Evolutionary conservation across 1,284 basidiomycete genomes (phyloP).

Genomic region (Trichosporon faecale): DNA sequence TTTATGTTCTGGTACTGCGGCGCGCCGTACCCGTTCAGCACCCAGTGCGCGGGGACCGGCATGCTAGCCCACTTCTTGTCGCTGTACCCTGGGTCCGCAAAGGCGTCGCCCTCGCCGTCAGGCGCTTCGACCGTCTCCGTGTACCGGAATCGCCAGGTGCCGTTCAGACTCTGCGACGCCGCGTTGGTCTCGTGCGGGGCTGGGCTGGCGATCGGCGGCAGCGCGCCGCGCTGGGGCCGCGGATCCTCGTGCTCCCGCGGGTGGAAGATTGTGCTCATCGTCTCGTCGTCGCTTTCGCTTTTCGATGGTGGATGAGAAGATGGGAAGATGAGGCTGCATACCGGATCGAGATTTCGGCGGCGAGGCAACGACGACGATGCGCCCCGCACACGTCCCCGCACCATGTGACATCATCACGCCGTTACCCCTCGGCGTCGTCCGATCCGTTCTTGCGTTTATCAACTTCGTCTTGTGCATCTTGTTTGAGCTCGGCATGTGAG

Average conservation of each 20-base stretch:
- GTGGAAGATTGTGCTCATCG: slow-evolving; percentile 10
- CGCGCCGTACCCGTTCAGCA: slow-evolving; percentile 20
- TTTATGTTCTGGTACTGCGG: slow-evolving; percentile 24
- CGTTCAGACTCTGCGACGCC: slow-evolving; percentile 21
- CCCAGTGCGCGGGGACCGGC: slow-evolving; percentile 22
- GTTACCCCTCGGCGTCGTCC: not conserved
- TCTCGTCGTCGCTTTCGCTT: too few relatives aligned
- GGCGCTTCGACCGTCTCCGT: slow-evolving; percentile 12
- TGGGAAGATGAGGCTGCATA: not conserved
- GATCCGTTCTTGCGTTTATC: not conserved
- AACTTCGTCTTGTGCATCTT: not conserved
- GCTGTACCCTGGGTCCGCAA: not conserved
- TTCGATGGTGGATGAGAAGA: slow-evolving; percentile 1
- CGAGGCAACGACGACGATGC: not conserved
- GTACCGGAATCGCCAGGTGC: slow-evolving; percentile 27
- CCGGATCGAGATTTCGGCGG: not conserved
- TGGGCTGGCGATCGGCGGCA: not conserved
- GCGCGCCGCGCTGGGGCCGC: not conserved
- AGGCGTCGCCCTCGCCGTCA: slow-evolving; percentile 12
- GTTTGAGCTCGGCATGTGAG: not conserved
- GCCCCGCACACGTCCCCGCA: not conserved
- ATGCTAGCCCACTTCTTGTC: slow-evolving; percentile 17
- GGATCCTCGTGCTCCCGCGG: slow-evolving; percentile 7
- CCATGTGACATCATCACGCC: not conserved
- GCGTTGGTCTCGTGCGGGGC: slow-evolving; percentile 5